Evolutionary conservation across 495 filamentous ascomycete species (phyloP).

Genomic region (Stereocaulon alpinum): DNA sequence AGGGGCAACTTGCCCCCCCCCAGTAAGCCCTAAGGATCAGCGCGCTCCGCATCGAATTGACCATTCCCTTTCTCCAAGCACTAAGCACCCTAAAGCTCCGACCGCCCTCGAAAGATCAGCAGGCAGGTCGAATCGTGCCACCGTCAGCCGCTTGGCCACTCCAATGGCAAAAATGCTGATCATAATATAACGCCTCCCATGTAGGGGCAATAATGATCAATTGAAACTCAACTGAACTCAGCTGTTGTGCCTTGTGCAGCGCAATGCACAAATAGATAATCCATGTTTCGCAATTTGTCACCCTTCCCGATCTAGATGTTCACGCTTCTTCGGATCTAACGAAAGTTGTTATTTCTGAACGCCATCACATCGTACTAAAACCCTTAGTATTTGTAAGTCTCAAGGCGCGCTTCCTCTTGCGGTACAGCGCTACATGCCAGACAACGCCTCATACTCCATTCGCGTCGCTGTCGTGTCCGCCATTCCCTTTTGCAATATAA

Average conservation of each 20-base stretch:
- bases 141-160: background rate
- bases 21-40: background rate
- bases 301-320: background rate
- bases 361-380: background rate
- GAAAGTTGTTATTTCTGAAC: constrained; percentile 1
- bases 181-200: background rate
- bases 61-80: background rate
- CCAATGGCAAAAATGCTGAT: background rate
- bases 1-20: background rate
- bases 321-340: background rate
- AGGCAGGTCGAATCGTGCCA: constrained; percentile 4
- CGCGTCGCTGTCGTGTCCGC: background rate
- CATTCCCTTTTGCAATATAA: background rate
- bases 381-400: background rate
- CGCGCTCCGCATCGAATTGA: background rate
- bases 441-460: background rate
- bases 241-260: background rate
- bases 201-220: background rate
- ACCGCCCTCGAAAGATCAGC: constrained; percentile 1
- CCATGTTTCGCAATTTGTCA: background rate
- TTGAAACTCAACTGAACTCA: background rate
- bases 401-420: background rate
- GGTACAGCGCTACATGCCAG: constrained; percentile 3
- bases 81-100: background rate
- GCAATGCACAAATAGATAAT: background rate